phyloP scores from a whole-genome alignment of 208 protist species.

The Acanthamoeba triangularis region DNA sequence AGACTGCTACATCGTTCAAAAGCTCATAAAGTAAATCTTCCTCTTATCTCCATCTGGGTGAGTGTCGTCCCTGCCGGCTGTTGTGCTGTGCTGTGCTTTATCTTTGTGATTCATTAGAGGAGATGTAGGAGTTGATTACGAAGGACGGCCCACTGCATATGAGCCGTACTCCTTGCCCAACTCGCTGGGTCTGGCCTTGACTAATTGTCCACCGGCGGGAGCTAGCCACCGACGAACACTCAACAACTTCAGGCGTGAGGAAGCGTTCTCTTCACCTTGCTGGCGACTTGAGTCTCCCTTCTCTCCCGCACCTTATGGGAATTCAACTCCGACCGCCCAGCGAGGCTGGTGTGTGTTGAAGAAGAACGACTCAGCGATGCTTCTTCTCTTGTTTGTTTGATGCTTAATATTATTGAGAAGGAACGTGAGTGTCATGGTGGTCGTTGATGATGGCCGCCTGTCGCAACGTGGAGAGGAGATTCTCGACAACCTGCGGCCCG shows the following conservation, averaged over 20 bases:
- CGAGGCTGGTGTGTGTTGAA: too few species aligned
- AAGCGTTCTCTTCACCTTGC: neutral
- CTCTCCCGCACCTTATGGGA: neutral
- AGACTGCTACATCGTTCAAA: conserved; percentile 75
- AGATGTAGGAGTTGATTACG: conserved; percentile 6
- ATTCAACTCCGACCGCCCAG: neutral
- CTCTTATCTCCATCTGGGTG: neutral
- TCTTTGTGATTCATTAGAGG: neutral
- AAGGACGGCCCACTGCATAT: neutral
- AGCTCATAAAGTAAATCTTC: conserved; percentile 17
- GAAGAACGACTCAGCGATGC: too few species aligned
- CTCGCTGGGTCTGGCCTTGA: neutral
- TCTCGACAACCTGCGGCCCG: neutral
- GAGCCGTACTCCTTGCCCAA: conserved; percentile 20
- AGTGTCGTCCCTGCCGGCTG: too few species aligned
- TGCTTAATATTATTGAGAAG: neutral
- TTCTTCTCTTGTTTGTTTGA: neutral
- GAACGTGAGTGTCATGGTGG: neutral
- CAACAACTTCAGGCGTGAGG: conserved; percentile 22
- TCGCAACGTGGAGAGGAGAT: neutral
- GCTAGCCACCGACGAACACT: neutral
- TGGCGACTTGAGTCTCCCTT: neutral
- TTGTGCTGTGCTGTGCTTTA: neutral
- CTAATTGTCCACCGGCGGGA: conserved; percentile 13
- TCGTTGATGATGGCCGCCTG: neutral